phyloP scores from a whole-genome alignment of 2,329 filamentous ascomycete genomes.

The Ophiostoma piceae region DNA sequence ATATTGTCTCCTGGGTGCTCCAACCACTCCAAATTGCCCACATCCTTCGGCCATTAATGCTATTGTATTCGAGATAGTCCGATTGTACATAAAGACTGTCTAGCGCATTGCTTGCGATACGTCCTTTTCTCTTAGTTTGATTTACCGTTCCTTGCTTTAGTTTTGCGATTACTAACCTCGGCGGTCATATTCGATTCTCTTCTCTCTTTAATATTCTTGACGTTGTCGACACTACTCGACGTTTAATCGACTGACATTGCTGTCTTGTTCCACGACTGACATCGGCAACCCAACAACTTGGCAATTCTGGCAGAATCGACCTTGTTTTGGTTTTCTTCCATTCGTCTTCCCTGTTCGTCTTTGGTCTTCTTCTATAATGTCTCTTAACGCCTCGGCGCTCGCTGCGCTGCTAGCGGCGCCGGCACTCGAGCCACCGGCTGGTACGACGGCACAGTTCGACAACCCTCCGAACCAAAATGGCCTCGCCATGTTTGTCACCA shows the following conservation, averaged over 20 bases:
- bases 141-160: too few relatives aligned
- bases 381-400: background rate
- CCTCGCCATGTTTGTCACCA: conserved; percentile 8
- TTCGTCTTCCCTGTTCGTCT: background rate
- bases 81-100: too few relatives aligned
- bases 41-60: too few relatives aligned
- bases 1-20: too few relatives aligned
- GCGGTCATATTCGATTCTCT: background rate
- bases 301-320: too few relatives aligned
- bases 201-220: background rate
- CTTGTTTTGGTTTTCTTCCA: background rate
- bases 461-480: background rate
- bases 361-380: background rate
- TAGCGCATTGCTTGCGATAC: too few relatives aligned
- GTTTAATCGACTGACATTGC: background rate
- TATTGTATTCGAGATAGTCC: too few relatives aligned
- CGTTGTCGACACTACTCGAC: background rate
- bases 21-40: too few relatives aligned
- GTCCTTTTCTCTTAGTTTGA: too few relatives aligned
- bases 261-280: background rate
- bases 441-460: conserved; percentile 2
- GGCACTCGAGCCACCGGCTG: background rate
- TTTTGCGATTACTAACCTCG: background rate
- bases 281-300: too few relatives aligned
- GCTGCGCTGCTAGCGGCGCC: background rate